phyloP scores from a whole-genome alignment of 2,329 filamentous ascomycete genomes.

The Chaetothyriales sp. region DNA sequence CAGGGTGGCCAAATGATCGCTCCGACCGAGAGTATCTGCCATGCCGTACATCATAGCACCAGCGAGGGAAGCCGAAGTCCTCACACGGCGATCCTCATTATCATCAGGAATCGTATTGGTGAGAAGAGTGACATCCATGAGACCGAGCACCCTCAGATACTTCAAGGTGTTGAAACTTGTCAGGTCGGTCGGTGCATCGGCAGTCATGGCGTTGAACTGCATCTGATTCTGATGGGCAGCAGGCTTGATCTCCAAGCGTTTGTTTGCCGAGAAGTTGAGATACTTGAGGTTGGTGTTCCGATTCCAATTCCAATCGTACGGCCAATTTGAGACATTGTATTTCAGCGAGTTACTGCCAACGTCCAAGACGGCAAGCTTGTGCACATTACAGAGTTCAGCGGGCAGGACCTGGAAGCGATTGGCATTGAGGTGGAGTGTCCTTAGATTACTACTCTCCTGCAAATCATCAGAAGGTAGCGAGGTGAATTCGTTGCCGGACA shows the following conservation, averaged over 20 bases:
- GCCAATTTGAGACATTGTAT: conserved; percentile 98
- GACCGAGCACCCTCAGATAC: conserved; percentile 72
- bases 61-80: conserved; percentile 89
- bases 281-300: conserved; percentile 91
- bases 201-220: conserved; percentile 39
- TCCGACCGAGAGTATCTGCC: conserved; percentile 85
- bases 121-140: conserved; percentile 97
- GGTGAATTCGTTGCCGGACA: conserved; percentile 89
- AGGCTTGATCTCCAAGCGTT: conserved; percentile 77
- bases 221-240: conserved; percentile 30
- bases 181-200: conserved; percentile 47
- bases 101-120: conserved; percentile 89
- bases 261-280: conserved; percentile 93
- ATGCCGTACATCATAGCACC: conserved; percentile 90
- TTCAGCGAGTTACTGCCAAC: conserved; percentile 91
- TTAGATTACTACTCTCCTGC: conserved; percentile 74
- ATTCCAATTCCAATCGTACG: conserved; percentile 99
- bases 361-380: conserved; percentile 81
- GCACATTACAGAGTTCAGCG: conserved; percentile 85
- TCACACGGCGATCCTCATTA: conserved; percentile 83
- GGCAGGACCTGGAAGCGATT: conserved; percentile 97
- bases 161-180: conserved; percentile 79
- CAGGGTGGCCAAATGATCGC: conserved; percentile 88
- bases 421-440: conserved; percentile 86
- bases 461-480: conserved; percentile 86